Percentiles rank a stretch among this genome's conserved stretches.
Conservation (phyloP, 768 basidiomycete species). For the Piloderma croceum region DNA sequence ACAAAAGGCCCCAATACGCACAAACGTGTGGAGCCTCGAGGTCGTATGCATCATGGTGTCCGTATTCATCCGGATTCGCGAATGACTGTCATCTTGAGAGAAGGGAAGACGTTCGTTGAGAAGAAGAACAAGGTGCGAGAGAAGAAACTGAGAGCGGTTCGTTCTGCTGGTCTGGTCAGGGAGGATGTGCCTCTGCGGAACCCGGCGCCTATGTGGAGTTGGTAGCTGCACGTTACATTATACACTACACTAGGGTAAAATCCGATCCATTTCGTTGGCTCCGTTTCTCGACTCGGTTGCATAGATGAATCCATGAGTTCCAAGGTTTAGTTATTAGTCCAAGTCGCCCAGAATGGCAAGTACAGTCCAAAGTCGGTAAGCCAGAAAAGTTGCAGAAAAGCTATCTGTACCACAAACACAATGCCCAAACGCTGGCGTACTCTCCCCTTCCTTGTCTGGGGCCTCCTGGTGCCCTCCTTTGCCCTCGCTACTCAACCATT, state of each 20-base stretch:
- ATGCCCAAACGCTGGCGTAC: slow-evolving; percentile 43
- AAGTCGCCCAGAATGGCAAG: background rate
- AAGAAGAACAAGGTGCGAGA: slow-evolving; percentile 54
- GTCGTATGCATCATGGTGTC: slow-evolving; percentile 75
- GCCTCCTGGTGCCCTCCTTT: slow-evolving; percentile 36
- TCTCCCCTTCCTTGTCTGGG: slow-evolving; percentile 43
- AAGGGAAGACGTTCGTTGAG: slow-evolving; percentile 75
- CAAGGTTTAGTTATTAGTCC: slow-evolving; percentile 12
- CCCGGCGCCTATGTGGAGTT: slow-evolving; percentile 67
- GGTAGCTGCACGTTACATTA: slow-evolving; percentile 42
- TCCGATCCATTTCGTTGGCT: too few species aligned
- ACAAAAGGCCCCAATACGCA: slow-evolving; percentile 67
- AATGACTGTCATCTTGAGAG: slow-evolving; percentile 69
- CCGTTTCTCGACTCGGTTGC: too few species aligned
- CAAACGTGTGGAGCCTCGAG: slow-evolving; percentile 74
- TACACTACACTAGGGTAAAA: slow-evolving; percentile 8
- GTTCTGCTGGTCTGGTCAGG: slow-evolving; percentile 72
- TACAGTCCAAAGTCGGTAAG: too few species aligned
- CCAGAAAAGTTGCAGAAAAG: too few species aligned
- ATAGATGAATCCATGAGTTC: background rate
- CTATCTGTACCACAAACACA: slow-evolving; percentile 33
- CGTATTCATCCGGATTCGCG: slow-evolving; percentile 71
- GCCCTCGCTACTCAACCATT: slow-evolving; percentile 49
- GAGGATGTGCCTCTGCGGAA: slow-evolving; percentile 80
- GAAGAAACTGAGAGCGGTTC: slow-evolving; percentile 68